Evolutionary conservation across 2,329 filamentous ascomycete species (phyloP).

Genomic region (Colletotrichum sp.): DNA sequence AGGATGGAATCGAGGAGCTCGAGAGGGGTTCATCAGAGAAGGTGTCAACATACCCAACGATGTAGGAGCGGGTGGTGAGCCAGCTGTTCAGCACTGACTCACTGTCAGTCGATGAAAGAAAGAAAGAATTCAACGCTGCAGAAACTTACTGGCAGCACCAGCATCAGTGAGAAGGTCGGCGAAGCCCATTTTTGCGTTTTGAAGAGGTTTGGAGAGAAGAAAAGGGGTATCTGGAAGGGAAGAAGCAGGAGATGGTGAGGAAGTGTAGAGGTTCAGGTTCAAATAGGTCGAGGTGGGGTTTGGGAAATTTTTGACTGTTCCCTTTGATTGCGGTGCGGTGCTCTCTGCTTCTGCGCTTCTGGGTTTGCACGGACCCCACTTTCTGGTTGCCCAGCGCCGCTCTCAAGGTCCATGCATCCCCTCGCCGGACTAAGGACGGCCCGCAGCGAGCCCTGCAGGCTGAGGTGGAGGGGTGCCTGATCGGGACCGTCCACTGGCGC

Average conservation of each 20-base stretch:
- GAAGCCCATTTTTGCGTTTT: constrained; percentile 67
- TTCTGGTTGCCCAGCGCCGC: constrained; percentile 11
- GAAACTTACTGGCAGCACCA: constrained; percentile 55
- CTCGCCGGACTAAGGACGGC: constrained; percentile 23
- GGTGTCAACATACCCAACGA: constrained; percentile 72
- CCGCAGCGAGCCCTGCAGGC: constrained; percentile 7
- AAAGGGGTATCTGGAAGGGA: constrained; percentile 30
- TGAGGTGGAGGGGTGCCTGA: background rate
- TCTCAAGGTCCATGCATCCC: background rate
- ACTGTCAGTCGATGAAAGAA: constrained; percentile 28
- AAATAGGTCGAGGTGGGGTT: constrained; percentile 40
- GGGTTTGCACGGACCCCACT: constrained; percentile 18
- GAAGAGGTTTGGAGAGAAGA: constrained; percentile 24
- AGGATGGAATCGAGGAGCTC: background rate
- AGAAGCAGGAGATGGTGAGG: constrained; percentile 27
- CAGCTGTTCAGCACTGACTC: constrained; percentile 72
- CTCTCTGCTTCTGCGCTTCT: constrained; percentile 6
- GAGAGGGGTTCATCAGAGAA: background rate
- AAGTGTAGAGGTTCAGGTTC: constrained; percentile 21
- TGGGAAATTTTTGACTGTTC: constrained; percentile 41
- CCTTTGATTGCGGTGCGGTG: constrained; percentile 23
- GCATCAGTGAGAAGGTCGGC: constrained; percentile 70
- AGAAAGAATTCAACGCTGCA: constrained; percentile 24
- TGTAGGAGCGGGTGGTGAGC: constrained; percentile 79
- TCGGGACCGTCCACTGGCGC: background rate